Conservation (phyloP, 371 early-diverging fungal species). For the Mucor velutinosus region DNA sequence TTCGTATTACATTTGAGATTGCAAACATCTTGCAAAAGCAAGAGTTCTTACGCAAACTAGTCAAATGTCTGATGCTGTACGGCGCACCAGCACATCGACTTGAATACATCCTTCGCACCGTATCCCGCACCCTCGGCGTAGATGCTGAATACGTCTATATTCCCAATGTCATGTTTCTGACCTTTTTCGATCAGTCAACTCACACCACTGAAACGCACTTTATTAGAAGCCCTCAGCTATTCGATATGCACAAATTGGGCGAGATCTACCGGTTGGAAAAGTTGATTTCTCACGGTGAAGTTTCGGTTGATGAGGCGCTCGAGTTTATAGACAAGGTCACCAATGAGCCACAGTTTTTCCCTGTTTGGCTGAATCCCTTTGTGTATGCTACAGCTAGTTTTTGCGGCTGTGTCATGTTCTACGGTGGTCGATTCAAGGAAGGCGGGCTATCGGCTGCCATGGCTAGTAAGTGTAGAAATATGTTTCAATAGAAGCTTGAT, state of each 20-base stretch:
- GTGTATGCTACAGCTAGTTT: constrained; percentile 54
- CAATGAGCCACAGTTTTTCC: constrained; percentile 46
- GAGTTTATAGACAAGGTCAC: constrained; percentile 51
- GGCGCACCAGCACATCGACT: constrained; percentile 66
- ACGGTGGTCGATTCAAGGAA: constrained; percentile 48
- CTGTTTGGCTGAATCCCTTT: constrained; percentile 54
- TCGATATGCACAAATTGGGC: constrained; percentile 71
- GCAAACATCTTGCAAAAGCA: constrained; percentile 66
- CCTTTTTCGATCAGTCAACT: constrained; percentile 73
- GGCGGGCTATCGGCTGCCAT: constrained; percentile 43
- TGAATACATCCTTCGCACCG: constrained; percentile 55
- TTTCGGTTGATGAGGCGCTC: constrained; percentile 57
- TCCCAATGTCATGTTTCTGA: constrained; percentile 74
- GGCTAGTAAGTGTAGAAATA: constrained; percentile 34
- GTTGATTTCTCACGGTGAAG: constrained; percentile 50
- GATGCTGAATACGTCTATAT: constrained; percentile 71
- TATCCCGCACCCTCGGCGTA: constrained; percentile 61
- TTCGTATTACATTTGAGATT: constrained; percentile 61
- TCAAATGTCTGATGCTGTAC: constrained; percentile 57
- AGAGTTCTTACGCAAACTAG: constrained; percentile 59
- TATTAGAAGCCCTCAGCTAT: constrained; percentile 59
- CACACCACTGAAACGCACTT: constrained; percentile 82
- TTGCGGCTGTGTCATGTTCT: constrained; percentile 51
- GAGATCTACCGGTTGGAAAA: constrained; percentile 62
- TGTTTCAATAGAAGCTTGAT: not conserved